Percentiles rank a stretch among this genome's conserved stretches.
These are phyloP conservation scores for Pythium aphanidermatum DNA, from an alignment of 352 stramenopile species.

Conservation along the genomic window DNA sequence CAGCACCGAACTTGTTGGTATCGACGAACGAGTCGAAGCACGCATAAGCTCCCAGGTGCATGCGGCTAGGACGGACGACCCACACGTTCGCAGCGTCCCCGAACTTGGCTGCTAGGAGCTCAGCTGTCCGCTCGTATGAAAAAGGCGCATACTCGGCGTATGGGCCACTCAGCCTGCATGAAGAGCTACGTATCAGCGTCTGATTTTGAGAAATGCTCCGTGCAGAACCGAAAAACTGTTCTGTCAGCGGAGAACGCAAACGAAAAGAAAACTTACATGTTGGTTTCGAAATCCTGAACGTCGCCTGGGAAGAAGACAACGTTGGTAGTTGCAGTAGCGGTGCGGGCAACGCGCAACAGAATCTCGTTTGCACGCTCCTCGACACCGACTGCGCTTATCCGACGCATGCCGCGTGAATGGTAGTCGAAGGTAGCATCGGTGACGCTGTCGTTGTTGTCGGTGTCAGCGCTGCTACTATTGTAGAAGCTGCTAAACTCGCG, in stretches of 20 bases:
- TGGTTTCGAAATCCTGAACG: slow-evolving; percentile 43
- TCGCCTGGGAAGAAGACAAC: slow-evolving; percentile 72
- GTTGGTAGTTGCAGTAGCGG: slow-evolving; percentile 20
- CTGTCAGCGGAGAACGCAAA: background rate
- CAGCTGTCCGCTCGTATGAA: slow-evolving; percentile 41
- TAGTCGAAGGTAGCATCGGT: background rate
- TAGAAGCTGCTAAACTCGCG: slow-evolving; percentile 8
- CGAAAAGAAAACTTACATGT: slow-evolving; percentile 28
- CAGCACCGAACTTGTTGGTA: slow-evolving; percentile 48
- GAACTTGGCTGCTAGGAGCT: slow-evolving; percentile 47
- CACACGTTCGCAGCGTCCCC: slow-evolving; percentile 45
- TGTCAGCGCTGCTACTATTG: background rate
- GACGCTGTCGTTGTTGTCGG: slow-evolving; percentile 5
- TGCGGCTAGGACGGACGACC: slow-evolving; percentile 40
- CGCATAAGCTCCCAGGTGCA: slow-evolving; percentile 41
- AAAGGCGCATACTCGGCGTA: slow-evolving; percentile 46
- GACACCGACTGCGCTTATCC: slow-evolving; percentile 4
- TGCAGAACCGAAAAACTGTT: slow-evolving; percentile 7
- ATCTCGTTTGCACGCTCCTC: slow-evolving; percentile 41
- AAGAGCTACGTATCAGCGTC: background rate
- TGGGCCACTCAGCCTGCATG: slow-evolving; percentile 20
- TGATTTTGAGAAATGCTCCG: background rate
- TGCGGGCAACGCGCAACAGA: slow-evolving; percentile 25
- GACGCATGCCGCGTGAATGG: slow-evolving; percentile 1
- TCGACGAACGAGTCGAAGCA: slow-evolving; percentile 62